These are phyloP conservation scores for Trichosporon sp. DNA, from an alignment of 1,284 basidiomycete species.

Conservation along the genomic window DNA sequence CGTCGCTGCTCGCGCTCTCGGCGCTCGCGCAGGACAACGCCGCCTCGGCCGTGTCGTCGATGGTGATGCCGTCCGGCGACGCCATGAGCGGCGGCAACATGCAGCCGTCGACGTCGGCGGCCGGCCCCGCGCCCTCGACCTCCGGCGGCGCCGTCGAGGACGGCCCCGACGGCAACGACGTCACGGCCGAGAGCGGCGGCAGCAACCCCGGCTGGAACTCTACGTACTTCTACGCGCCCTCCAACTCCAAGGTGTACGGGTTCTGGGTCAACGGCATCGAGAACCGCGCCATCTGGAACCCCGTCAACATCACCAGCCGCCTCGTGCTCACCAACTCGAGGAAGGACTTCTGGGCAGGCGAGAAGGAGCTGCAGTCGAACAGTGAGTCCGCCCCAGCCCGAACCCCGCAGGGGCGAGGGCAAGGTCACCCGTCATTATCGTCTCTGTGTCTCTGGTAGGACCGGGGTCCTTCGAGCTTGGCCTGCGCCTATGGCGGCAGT, in stretches of 20 bases:
- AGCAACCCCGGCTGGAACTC: constrained; percentile 9
- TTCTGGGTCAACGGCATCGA: constrained; percentile 19
- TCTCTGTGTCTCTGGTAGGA: too few species aligned
- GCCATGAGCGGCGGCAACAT: neutral
- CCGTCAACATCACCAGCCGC: constrained; percentile 11
- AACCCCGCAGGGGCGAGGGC: neutral
- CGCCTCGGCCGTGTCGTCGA: neutral
- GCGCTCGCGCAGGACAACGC: neutral
- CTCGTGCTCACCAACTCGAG: constrained; percentile 14
- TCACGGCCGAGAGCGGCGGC: neutral
- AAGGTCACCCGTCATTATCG: too few species aligned
- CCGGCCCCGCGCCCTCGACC: neutral
- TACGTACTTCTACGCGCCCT: constrained; percentile 10
- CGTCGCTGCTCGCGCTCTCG: neutral
- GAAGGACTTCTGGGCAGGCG: neutral
- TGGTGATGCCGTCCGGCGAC: neutral
- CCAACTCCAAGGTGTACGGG: constrained; percentile 10
- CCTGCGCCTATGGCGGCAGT: too few species aligned
- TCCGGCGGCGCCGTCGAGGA: neutral
- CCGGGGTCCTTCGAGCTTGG: too few species aligned
- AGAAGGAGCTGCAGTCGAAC: neutral
- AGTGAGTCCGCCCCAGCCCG: neutral
- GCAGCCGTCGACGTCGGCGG: neutral
- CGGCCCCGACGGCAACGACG: neutral
- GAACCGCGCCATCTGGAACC: constrained; percentile 16